These are phyloP conservation scores for Cynanchum wilfordii DNA, from an alignment of 257 asterid species.

Conservation along the genomic window DNA sequence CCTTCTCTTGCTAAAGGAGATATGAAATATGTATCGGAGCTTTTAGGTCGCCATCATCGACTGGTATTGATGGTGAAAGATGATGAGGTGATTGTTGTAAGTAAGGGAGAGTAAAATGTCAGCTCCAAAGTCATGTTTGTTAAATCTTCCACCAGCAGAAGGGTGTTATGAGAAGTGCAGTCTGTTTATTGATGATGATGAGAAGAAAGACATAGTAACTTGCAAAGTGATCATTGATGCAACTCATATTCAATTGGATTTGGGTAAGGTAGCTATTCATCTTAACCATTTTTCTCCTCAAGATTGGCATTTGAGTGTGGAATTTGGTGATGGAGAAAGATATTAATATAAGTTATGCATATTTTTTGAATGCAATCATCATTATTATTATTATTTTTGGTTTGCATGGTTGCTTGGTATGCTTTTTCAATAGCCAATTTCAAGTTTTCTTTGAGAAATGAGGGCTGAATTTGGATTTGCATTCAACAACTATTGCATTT, in stretches of 20 bases:
- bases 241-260: constrained; percentile 60
- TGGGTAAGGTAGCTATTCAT: constrained; percentile 34
- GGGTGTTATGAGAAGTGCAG: constrained; percentile 67
- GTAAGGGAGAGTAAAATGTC: constrained; percentile 40
- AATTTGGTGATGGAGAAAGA: constrained; percentile 39
- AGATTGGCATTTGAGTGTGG: constrained; percentile 51
- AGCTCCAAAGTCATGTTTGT: constrained; percentile 61
- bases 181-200: constrained; percentile 48
- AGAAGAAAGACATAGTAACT: constrained; percentile 28
- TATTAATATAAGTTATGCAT: not conserved
- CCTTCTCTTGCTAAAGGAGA: constrained; percentile 73
- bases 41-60: constrained; percentile 85
- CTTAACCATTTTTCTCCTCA: constrained; percentile 25
- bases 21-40: constrained; percentile 72
- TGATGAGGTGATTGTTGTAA: constrained; percentile 18
- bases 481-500: no score
- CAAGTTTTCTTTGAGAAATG: no score
- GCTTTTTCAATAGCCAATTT: no score
- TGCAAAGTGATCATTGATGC: constrained; percentile 62
- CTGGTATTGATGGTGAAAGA: constrained; percentile 39
- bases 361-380: no score
- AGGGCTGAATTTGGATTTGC: no score
- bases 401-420: no score
- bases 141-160: constrained; percentile 84
- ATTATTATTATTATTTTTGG: no score